A percentile compares a stretch with the other conserved stretches of the same genome.
Conservation (phyloP, 768 basidiomycete species). For the Megacollybia marginata region DNA sequence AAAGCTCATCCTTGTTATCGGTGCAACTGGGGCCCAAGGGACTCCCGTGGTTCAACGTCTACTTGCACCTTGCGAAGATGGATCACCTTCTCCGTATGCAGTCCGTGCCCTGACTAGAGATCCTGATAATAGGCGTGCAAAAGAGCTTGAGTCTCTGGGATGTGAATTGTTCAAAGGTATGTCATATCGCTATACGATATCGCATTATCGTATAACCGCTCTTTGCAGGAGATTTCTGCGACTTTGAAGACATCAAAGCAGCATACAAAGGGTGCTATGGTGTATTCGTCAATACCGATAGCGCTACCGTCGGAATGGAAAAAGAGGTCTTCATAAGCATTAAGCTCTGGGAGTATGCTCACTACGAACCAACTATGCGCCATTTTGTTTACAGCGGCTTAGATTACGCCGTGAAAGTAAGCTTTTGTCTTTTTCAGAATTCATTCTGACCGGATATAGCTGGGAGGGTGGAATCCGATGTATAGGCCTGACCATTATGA, state of each 20-base stretch:
- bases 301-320: background rate
- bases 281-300: background rate
- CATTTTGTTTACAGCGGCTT: background rate
- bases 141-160: background rate
- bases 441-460: background rate
- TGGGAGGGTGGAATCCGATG: conserved; percentile 2
- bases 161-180: background rate
- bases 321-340: background rate
- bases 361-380: background rate
- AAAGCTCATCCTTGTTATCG: background rate
- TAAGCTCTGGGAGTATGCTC: conserved; percentile 2
- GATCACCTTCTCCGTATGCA: background rate
- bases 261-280: background rate
- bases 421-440: background rate
- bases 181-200: background rate
- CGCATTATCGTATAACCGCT: background rate
- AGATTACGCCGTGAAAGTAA: conserved; percentile 1
- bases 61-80: background rate
- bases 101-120: background rate
- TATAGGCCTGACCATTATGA: conserved; percentile 33
- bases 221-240: background rate
- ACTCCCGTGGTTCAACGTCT: background rate
- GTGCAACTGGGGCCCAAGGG: background rate
- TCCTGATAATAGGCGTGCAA: background rate
- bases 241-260: background rate